Evolutionary conservation across 2,329 filamentous ascomycete genomes (phyloP).

Genomic region (Cercospora sesami): DNA sequence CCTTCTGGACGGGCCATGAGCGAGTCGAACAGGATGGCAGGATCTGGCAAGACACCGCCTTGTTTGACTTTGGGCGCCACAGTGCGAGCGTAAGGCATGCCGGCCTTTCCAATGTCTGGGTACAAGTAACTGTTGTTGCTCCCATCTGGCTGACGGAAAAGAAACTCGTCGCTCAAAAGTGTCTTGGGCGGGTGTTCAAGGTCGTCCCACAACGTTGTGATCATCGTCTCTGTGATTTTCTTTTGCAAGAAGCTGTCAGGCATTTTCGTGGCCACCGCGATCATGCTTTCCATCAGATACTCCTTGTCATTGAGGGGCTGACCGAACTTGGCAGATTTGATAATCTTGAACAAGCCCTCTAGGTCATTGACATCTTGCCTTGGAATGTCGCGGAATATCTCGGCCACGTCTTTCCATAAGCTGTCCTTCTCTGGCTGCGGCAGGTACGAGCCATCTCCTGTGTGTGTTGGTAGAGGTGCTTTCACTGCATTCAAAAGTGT

Average conservation of each 20-base stretch:
- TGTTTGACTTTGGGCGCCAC: slow-evolving; percentile 60
- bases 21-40: slow-evolving; percentile 66
- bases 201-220: slow-evolving; percentile 52
- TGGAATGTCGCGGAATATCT: slow-evolving; percentile 30
- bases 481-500: slow-evolving; percentile 37
- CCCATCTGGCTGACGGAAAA: slow-evolving; percentile 52
- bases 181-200: slow-evolving; percentile 50
- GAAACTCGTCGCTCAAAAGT: slow-evolving; percentile 47
- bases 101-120: slow-evolving; percentile 64
- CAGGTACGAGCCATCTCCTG: slow-evolving; percentile 48
- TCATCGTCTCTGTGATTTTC: slow-evolving; percentile 46
- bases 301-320: slow-evolving; percentile 61
- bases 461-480: slow-evolving; percentile 41
- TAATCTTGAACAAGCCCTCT: slow-evolving; percentile 42
- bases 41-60: slow-evolving; percentile 62
- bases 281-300: slow-evolving; percentile 61
- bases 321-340: slow-evolving; percentile 45
- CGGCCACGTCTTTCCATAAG: slow-evolving; percentile 25
- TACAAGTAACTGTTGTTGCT: slow-evolving; percentile 59
- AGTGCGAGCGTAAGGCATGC: slow-evolving; percentile 67
- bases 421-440: slow-evolving; percentile 34
- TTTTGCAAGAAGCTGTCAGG: slow-evolving; percentile 45
- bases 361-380: slow-evolving; percentile 32
- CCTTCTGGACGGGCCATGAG: slow-evolving; percentile 64
- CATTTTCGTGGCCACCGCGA: slow-evolving; percentile 48